These are phyloP conservation scores for Arthrinium puccinioides DNA, from an alignment of 2,329 filamentous ascomycete species.

Conservation along the genomic window DNA sequence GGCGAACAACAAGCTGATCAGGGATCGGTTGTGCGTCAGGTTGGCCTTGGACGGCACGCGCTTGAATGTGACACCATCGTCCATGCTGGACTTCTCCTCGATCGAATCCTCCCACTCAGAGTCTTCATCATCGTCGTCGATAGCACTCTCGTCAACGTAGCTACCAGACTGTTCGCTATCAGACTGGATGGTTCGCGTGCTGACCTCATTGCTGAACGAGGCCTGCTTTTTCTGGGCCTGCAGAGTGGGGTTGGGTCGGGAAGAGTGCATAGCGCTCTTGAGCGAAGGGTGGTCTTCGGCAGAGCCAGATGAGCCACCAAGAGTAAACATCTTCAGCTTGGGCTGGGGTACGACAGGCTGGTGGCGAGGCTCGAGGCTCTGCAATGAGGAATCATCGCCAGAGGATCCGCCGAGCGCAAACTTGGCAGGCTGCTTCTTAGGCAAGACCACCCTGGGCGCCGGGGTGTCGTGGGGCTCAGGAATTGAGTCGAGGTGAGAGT, in stretches of 20 bases:
- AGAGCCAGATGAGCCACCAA: conserved; percentile 51
- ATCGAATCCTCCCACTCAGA: conserved; percentile 61
- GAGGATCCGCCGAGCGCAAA: conserved; percentile 74
- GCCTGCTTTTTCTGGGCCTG: conserved; percentile 63
- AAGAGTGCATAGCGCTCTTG: conserved; percentile 41
- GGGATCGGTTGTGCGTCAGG: conserved; percentile 75
- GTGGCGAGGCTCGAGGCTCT: conserved; percentile 38
- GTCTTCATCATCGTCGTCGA: conserved; percentile 62
- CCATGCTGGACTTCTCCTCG: conserved; percentile 75
- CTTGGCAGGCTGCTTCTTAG: conserved; percentile 52
- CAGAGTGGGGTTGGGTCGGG: conserved; percentile 33
- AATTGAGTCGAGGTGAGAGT: conserved; percentile 45
- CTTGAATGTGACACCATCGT: conserved; percentile 76
- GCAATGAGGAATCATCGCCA: conserved; percentile 68
- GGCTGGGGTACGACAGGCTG: conserved; percentile 21
- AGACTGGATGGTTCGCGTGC: conserved; percentile 52
- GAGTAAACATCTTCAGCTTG: conserved; percentile 40
- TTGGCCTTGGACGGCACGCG: conserved; percentile 85
- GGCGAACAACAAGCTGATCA: conserved; percentile 84
- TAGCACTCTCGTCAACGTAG: conserved; percentile 75
- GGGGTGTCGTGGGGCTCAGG: conserved; percentile 53
- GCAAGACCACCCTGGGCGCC: conserved; percentile 59
- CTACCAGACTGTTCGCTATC: conserved; percentile 48
- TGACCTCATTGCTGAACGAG: conserved; percentile 73
- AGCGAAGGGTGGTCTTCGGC: conserved; percentile 72